phyloP scores from a whole-genome alignment of 345 rosid genomes.

The Murraya paniculata region DNA sequence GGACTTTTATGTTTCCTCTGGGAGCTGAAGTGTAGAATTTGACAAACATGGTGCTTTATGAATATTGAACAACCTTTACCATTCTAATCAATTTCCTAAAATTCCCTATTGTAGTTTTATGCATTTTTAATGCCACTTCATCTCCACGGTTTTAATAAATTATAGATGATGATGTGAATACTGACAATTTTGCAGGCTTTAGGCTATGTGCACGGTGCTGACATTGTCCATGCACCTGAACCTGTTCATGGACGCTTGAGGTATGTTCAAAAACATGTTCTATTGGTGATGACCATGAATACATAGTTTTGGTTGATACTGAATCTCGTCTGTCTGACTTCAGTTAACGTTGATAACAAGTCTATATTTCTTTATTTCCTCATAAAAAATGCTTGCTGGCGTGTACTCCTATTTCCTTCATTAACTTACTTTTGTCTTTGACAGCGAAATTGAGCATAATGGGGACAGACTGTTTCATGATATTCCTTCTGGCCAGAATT shows the following conservation, averaged over 20 bases:
- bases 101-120: not conserved
- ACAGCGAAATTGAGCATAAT: constrained; percentile 86
- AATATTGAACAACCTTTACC: not conserved
- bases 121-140: not conserved
- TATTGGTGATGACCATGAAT: not conserved
- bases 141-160: not conserved
- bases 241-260: constrained; percentile 97
- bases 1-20: not conserved
- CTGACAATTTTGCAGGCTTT: constrained; percentile 60
- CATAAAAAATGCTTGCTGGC: not conserved
- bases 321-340: not conserved
- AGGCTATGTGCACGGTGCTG: constrained; percentile 90
- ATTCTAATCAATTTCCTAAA: not conserved
- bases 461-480: constrained; percentile 64
- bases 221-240: constrained; percentile 77
- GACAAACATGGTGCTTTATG: not conserved
- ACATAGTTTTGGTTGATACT: not conserved
- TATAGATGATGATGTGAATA: constrained; percentile 6
- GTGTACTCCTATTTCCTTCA: constrained; percentile 1
- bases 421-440: constrained; percentile 16
- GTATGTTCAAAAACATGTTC: constrained; percentile 30
- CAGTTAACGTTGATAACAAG: not conserved
- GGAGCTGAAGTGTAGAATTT: not conserved
- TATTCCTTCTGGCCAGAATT: constrained; percentile 77
- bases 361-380: not conserved